phyloP scores from a whole-genome alignment of 768 basidiomycete species.

The Hypholoma sublateritium region DNA sequence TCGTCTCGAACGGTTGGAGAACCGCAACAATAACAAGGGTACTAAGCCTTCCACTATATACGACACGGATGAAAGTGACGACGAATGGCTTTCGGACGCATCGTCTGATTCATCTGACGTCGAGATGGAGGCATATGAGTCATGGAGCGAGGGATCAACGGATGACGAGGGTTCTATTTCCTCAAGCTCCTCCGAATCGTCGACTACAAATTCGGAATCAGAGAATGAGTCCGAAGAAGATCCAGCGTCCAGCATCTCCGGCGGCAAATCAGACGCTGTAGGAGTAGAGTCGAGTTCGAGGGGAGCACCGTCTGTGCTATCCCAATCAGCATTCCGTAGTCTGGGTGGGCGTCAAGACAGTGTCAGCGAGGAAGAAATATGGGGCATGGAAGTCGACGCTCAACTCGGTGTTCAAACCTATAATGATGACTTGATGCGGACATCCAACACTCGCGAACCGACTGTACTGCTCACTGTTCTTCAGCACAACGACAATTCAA shows the following conservation, averaged over 20 bases:
- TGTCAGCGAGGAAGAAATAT: not conserved
- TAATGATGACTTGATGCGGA: not conserved
- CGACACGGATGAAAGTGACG: not conserved
- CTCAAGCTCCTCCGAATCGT: not conserved
- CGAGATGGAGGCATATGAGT: not conserved
- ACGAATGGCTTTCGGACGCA: not conserved
- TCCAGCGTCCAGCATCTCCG: not conserved
- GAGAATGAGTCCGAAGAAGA: not conserved
- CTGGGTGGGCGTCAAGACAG: not conserved
- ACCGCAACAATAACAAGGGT: not conserved
- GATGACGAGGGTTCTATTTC: not conserved
- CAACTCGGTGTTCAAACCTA: not conserved
- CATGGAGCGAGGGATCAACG: not conserved
- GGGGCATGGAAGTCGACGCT: not conserved
- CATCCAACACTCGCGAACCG: not conserved
- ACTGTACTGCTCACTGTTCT: not conserved
- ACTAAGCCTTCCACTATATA: not conserved
- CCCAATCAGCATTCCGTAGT: not conserved
- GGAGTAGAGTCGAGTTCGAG: not conserved
- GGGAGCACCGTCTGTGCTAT: not conserved
- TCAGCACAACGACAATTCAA: not conserved
- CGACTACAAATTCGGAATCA: not conserved
- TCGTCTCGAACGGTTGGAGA: not conserved
- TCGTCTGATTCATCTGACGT: not conserved
- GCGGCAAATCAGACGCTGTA: not conserved